phyloP scores from a whole-genome alignment of 2,329 filamentous ascomycete species.

The Grosmannia huntii region DNA sequence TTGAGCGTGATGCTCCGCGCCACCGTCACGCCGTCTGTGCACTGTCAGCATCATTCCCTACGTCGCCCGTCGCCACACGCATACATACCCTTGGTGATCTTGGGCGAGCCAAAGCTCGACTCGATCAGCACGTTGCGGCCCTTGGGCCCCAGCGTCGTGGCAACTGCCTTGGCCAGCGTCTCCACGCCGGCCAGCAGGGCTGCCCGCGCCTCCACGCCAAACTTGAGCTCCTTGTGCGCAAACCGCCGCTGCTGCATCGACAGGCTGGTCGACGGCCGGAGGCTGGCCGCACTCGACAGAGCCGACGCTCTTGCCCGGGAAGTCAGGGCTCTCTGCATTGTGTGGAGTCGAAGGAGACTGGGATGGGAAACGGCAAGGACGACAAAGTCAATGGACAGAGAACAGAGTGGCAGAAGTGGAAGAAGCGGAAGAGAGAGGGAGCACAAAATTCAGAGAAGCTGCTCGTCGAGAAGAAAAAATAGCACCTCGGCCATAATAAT shows the following conservation, averaged over 20 bases:
- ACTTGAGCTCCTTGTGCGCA: conserved; percentile 98
- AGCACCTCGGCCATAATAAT: conserved; percentile 5
- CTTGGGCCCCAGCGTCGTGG: conserved; percentile 93
- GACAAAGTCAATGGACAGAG: not conserved
- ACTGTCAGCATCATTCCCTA: not conserved
- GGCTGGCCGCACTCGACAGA: conserved; percentile 52
- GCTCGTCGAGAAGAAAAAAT: conserved; percentile 9
- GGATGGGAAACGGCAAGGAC: not conserved
- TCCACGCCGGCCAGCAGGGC: conserved; percentile 87
- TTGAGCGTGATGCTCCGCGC: conserved; percentile 82
- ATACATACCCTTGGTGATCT: conserved; percentile 91
- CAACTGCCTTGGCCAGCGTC: conserved; percentile 89
- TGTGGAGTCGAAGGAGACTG: conserved; percentile 20
- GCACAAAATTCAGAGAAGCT: conserved; percentile 7
- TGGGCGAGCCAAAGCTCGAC: conserved; percentile 95
- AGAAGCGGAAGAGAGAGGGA: not conserved
- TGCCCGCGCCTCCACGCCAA: conserved; percentile 88
- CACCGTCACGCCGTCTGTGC: conserved; percentile 63
- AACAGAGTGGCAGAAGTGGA: not conserved
- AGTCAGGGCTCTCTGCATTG: conserved; percentile 92
- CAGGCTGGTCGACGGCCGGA: conserved; percentile 51
- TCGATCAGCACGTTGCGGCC: conserved; percentile 97
- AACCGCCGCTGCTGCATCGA: conserved; percentile 80
- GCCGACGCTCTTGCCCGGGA: conserved; percentile 68
- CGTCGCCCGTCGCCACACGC: not conserved